Conservation (phyloP, 1,139 yeast genomes). For the Suhomyces wounanorum region DNA sequence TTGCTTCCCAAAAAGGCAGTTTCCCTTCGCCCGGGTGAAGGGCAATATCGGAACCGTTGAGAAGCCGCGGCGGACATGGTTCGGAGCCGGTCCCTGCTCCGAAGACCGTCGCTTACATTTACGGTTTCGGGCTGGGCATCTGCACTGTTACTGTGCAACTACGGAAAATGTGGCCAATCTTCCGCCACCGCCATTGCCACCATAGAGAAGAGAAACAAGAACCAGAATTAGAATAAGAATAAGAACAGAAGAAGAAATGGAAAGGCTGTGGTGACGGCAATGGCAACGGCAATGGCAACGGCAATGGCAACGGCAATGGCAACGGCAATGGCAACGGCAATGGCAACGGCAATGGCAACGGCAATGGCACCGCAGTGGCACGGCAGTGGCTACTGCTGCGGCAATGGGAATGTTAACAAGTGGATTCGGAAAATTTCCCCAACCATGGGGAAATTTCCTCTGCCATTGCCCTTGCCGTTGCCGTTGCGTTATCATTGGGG, state of each 20-base stretch:
- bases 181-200: background rate
- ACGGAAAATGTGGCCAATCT: background rate
- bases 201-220: too few species aligned
- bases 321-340: background rate
- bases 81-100: constrained; percentile 1
- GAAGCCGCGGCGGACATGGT: constrained; percentile 2
- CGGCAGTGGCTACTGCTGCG: background rate
- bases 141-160: background rate
- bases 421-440: too few species aligned
- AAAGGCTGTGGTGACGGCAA: too few species aligned
- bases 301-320: background rate
- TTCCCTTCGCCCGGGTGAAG: constrained; percentile 11
- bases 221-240: too few species aligned
- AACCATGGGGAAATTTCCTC: too few species aligned
- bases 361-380: background rate
- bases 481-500: too few species aligned
- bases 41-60: constrained; percentile 7
- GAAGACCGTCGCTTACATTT: constrained; percentile 1
- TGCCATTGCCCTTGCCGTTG: too few species aligned
- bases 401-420: too few species aligned
- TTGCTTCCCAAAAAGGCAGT: constrained; percentile 4
- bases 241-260: too few species aligned
- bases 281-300: too few species aligned
- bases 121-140: background rate
- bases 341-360: background rate